Conservation (phyloP, 139 green algal species). For the Ulvella scutata region DNA sequence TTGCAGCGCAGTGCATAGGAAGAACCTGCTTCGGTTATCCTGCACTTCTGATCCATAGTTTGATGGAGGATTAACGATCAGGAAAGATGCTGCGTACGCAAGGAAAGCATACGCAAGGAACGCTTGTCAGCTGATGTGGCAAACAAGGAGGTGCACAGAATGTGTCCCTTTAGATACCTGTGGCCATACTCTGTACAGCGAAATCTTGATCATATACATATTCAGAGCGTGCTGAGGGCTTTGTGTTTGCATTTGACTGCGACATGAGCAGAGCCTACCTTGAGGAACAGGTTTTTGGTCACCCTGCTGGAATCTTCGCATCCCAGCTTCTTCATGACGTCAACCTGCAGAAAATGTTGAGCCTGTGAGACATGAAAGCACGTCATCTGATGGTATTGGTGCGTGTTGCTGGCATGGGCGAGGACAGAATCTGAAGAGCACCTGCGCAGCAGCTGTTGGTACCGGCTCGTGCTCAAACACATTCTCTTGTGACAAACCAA, state of each 20-base stretch:
- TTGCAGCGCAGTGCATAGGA: not conserved
- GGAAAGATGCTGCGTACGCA: no score
- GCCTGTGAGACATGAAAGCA: not conserved
- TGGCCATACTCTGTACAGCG: no score
- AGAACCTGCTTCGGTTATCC: not conserved
- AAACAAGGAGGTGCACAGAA: no score
- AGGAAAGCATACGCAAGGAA: no score
- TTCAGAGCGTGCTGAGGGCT: not conserved
- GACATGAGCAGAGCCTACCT: no score
- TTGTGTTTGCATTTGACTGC: no score
- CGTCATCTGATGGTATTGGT: not conserved
- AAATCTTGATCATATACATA: not conserved
- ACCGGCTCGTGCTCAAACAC: not conserved
- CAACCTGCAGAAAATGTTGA: not conserved
- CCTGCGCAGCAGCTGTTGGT: not conserved
- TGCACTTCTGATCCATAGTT: no score
- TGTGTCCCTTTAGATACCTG: no score
- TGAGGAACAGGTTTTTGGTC: constrained; percentile 1
- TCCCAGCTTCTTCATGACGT: not conserved
- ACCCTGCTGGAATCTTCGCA: not conserved
- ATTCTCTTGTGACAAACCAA: not conserved
- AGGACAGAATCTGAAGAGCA: no score
- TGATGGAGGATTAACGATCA: no score
- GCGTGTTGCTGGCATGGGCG: not conserved
- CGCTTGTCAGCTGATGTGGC: no score